A percentile compares a stretch with the other conserved stretches of the same genome.
Conservation (phyloP, 768 basidiomycete species). For the Pulveroboletus sp. region DNA sequence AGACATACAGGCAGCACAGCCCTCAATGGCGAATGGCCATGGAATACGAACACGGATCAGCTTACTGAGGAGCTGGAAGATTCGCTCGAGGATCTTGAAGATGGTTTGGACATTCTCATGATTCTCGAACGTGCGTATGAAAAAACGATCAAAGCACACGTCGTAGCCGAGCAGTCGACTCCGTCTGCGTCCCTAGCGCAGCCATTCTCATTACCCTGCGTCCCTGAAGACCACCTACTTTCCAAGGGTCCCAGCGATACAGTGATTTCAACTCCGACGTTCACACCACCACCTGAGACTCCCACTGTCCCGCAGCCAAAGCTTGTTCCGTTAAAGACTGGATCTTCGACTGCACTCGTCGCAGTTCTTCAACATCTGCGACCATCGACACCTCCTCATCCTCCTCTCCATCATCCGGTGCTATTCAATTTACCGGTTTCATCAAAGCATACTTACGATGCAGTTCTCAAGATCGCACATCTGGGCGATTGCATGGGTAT, state of each 20-base stretch:
- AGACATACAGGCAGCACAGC: slow-evolving; percentile 31
- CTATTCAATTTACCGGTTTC: slow-evolving; percentile 14
- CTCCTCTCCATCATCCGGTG: slow-evolving; percentile 18
- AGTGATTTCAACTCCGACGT: background rate
- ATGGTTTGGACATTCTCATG: slow-evolving; percentile 64
- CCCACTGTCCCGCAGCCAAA: slow-evolving; percentile 18
- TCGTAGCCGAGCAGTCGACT: slow-evolving; percentile 29
- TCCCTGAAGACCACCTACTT: slow-evolving; percentile 20
- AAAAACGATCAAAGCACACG: slow-evolving; percentile 58
- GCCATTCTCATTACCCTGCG: slow-evolving; percentile 13
- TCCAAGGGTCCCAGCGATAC: background rate
- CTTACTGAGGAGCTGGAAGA: slow-evolving; percentile 40
- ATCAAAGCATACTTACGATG: slow-evolving; percentile 41
- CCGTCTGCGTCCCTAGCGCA: slow-evolving; percentile 3
- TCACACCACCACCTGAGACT: slow-evolving; percentile 11
- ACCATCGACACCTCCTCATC: slow-evolving; percentile 6
- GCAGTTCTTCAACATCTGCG: slow-evolving; percentile 52
- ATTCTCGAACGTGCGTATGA: slow-evolving; percentile 70
- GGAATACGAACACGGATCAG: slow-evolving; percentile 36
- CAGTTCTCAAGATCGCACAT: slow-evolving; percentile 77
- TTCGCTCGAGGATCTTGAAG: slow-evolving; percentile 56
- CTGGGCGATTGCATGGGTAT: slow-evolving; percentile 86
- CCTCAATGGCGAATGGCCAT: slow-evolving; percentile 27
- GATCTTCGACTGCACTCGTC: slow-evolving; percentile 65
- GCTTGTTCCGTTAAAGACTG: slow-evolving; percentile 44